Conservation (phyloP, 2,329 filamentous ascomycete genomes). For the Xylariaceae sp. region DNA sequence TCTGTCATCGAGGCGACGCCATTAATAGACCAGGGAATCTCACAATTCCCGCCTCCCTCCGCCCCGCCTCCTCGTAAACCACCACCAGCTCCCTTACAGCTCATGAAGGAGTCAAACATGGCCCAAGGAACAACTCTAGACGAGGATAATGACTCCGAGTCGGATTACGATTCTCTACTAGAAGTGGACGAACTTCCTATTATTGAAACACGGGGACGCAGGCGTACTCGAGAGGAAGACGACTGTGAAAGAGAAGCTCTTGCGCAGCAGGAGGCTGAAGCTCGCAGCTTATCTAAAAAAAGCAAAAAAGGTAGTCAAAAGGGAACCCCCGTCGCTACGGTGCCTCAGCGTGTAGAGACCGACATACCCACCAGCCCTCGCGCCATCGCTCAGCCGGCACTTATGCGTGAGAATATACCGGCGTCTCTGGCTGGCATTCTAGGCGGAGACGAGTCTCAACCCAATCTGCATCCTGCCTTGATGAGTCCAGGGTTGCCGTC, state of each 20-base stretch:
- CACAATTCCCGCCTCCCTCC: conserved; percentile 58
- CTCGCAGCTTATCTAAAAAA: conserved; percentile 76
- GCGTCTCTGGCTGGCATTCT: conserved; percentile 61
- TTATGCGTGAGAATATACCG: conserved; percentile 48
- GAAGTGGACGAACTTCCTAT: conserved; percentile 69
- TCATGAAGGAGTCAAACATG: conserved; percentile 55
- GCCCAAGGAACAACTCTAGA: conserved; percentile 46
- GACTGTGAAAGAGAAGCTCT: conserved; percentile 76
- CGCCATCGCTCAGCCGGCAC: conserved; percentile 38
- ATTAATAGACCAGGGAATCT: conserved; percentile 50
- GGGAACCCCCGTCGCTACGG: conserved; percentile 50
- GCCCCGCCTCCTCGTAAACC: conserved; percentile 75
- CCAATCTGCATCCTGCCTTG: conserved; percentile 49
- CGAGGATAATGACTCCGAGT: conserved; percentile 70
- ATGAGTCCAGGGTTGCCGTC: conserved; percentile 65
- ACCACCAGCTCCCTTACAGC: conserved; percentile 82
- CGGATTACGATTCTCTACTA: conserved; percentile 81
- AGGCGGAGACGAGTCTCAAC: conserved; percentile 43
- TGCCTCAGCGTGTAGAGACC: conserved; percentile 37
- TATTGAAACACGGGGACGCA: conserved; percentile 70
- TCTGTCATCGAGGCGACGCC: conserved; percentile 52
- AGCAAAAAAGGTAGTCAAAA: conserved; percentile 63
- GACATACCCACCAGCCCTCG: conserved; percentile 49
- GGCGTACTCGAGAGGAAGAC: conserved; percentile 87
- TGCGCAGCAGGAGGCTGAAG: conserved; percentile 70